Evolutionary conservation across 768 basidiomycete genomes (phyloP).

Genomic region (Lactarius sanguifluus): DNA sequence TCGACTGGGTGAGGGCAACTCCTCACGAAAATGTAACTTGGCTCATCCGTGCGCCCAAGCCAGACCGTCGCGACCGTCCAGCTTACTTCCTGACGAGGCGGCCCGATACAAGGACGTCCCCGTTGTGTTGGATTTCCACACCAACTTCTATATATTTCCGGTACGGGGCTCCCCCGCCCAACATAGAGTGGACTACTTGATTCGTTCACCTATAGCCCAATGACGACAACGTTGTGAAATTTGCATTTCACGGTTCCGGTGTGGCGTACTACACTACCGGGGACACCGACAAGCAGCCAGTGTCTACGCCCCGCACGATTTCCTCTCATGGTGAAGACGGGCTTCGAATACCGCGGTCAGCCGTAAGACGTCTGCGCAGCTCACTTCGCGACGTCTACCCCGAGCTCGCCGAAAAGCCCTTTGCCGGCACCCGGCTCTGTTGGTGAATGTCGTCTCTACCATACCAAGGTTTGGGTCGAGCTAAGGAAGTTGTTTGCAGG

Average conservation of each 20-base stretch:
- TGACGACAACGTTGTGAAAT: conserved; percentile 66
- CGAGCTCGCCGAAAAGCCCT: conserved; percentile 69
- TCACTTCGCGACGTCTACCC: conserved; percentile 67
- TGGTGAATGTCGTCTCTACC: conserved; percentile 55
- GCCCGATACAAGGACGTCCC: conserved; percentile 58
- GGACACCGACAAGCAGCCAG: conserved; percentile 32
- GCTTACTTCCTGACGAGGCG: conserved; percentile 66
- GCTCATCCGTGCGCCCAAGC: conserved; percentile 40
- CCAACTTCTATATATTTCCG: conserved; percentile 84
- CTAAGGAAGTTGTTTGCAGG: conserved; percentile 44
- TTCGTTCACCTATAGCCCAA: conserved; percentile 53
- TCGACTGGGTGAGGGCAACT: conserved; percentile 71
- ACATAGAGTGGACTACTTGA: background rate
- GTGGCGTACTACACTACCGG: conserved; percentile 47
- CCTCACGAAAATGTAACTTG: background rate
- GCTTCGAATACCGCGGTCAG: conserved; percentile 61
- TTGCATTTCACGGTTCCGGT: conserved; percentile 76
- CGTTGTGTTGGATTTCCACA: conserved; percentile 69
- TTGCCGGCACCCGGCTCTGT: conserved; percentile 75
- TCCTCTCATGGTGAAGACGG: conserved; percentile 56
- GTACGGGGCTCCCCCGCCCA: conserved; percentile 41
- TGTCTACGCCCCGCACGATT: conserved; percentile 80
- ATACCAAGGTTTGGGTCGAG: background rate
- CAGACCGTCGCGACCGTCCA: conserved; percentile 79
- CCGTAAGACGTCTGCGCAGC: conserved; percentile 50